These are phyloP conservation scores for Venturia nashicola DNA, from an alignment of 2,329 filamentous ascomycete genomes.

Conservation along the genomic window DNA sequence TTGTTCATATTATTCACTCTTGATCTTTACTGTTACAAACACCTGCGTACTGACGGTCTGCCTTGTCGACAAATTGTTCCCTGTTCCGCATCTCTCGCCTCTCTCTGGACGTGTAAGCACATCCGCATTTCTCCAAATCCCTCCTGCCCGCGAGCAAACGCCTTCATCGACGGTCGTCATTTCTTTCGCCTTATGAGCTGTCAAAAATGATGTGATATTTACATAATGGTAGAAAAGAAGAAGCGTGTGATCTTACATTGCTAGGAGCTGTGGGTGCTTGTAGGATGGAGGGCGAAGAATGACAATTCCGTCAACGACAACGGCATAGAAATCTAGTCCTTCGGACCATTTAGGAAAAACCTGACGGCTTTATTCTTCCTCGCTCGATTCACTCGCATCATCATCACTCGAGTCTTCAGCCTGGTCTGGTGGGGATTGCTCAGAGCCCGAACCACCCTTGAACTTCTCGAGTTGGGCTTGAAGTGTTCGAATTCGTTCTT, in stretches of 20 bases:
- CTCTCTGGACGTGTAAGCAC: not conserved
- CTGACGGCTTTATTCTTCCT: not conserved
- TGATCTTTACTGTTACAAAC: not conserved
- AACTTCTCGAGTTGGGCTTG: slow-evolving; percentile 41
- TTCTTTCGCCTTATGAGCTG: not conserved
- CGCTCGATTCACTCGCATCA: slow-evolving; percentile 3
- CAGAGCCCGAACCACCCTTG: slow-evolving; percentile 30
- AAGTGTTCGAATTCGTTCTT: slow-evolving; percentile 52
- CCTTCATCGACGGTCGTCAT: not conserved
- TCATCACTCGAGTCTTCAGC: slow-evolving; percentile 4
- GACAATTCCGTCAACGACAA: not conserved
- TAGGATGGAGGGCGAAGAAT: not conserved
- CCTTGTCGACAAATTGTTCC: not conserved
- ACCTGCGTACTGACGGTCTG: not conserved
- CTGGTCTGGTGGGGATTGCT: slow-evolving; percentile 2
- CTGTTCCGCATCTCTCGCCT: not conserved
- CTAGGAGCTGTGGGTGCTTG: not conserved
- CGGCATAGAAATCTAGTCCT: not conserved
- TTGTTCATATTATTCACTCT: not conserved
- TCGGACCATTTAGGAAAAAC: not conserved
- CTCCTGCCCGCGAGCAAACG: not conserved
- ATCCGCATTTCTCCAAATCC: not conserved
- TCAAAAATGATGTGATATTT: not conserved
- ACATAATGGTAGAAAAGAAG: slow-evolving; percentile 1
- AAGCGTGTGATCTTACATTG: not conserved